These are phyloP conservation scores for Lagenidium giganteum DNA, from an alignment of 352 stramenopile species.

Conservation along the genomic window DNA sequence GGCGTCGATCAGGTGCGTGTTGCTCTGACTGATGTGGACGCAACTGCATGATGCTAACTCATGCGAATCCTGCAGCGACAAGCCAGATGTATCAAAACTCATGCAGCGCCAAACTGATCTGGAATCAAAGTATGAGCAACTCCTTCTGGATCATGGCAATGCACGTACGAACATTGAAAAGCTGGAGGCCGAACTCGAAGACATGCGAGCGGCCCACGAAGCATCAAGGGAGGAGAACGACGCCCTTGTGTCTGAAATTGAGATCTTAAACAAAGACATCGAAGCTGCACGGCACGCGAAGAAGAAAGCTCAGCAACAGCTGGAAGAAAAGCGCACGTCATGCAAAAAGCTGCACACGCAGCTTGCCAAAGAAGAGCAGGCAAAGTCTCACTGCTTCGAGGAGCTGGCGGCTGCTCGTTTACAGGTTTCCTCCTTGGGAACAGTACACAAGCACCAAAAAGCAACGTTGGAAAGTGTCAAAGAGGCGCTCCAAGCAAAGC, in stretches of 20 bases:
- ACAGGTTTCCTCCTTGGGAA: constrained; percentile 65
- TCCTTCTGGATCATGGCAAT: no score
- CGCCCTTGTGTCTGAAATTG: constrained; percentile 65
- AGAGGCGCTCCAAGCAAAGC: constrained; percentile 52
- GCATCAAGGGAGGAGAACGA: constrained; percentile 73
- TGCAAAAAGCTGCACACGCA: constrained; percentile 71
- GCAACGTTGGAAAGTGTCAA: constrained; percentile 56
- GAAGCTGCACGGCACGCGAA: constrained; percentile 51
- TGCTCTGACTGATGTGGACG: no score
- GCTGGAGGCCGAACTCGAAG: constrained; percentile 31
- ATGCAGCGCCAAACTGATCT: constrained; percentile 28
- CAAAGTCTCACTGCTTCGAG: constrained; percentile 69
- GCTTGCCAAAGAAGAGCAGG: constrained; percentile 58
- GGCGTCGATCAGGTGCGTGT: no score
- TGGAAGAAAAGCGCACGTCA: constrained; percentile 74
- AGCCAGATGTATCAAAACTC: constrained; percentile 18
- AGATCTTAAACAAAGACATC: constrained; percentile 54
- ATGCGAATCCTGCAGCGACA: no score
- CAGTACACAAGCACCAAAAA: constrained; percentile 79
- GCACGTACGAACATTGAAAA: constrained; percentile 28
- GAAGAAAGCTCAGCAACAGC: constrained; percentile 73
- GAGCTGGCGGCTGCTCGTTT: constrained; percentile 64
- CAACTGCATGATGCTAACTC: no score
- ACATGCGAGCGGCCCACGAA: constrained; percentile 41
- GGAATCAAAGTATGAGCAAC: constrained; percentile 24